phyloP scores from a whole-genome alignment of 306 rosid genomes.

The Arachis hypogaea region DNA sequence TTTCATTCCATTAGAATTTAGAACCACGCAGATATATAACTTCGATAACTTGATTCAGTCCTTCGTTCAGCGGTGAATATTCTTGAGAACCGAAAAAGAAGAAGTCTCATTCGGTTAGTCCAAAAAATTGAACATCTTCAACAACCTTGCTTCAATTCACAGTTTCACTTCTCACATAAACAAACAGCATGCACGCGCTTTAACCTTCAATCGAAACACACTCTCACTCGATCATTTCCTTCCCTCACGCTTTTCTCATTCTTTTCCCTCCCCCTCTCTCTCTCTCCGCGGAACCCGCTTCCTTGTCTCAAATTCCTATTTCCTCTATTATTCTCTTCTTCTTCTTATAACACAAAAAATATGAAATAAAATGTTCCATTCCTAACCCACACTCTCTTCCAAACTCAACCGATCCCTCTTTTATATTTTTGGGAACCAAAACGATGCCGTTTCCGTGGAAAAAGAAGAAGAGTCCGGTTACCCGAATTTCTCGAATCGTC shows the following conservation, averaged over 20 bases:
- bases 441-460: constrained; percentile 88
- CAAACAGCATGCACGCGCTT: constrained; percentile 32
- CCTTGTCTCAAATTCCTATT: neutral
- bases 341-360: neutral
- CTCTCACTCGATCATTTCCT: neutral
- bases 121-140: neutral
- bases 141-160: constrained; percentile 18
- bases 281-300: constrained; percentile 30
- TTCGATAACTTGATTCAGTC: too few species aligned
- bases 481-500: constrained; percentile 70
- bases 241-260: constrained; percentile 20
- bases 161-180: neutral
- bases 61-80: too few species aligned
- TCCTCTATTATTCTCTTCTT: neutral
- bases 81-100: too few species aligned
- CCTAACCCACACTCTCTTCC: neutral
- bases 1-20: too few species aligned
- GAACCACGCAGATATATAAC: too few species aligned
- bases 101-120: neutral
- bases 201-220: neutral
- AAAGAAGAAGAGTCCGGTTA: constrained; percentile 55
- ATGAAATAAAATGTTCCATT: neutral
- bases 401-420: neutral
- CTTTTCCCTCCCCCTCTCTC: neutral
- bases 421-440: neutral